Conservation (phyloP, 257 asterid genomes). For the Nicotiana tabacum region DNA sequence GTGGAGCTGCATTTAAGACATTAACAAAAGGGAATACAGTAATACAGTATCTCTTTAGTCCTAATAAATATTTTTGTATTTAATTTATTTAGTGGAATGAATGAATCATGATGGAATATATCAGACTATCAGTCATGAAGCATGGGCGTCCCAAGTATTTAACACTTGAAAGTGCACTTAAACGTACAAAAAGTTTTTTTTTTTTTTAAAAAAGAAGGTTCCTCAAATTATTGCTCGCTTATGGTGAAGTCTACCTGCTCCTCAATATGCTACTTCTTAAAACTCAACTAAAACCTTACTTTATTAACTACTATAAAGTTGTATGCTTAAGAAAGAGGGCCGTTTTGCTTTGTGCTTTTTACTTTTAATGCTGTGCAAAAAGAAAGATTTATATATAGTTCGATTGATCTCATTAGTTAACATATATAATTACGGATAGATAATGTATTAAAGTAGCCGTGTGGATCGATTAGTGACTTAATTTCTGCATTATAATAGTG, state of each 20-base stretch:
- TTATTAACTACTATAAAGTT: not conserved
- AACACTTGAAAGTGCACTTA: not conserved
- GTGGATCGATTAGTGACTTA: not conserved
- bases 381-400: not conserved
- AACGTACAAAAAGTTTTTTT: not conserved
- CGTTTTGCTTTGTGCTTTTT: not conserved
- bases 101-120: not conserved
- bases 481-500: not conserved
- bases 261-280: not conserved
- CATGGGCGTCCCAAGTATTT: not conserved
- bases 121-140: not conserved
- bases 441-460: not conserved
- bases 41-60: not conserved
- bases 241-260: not conserved
- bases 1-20: not conserved
- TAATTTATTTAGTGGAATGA: not conserved
- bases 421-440: not conserved
- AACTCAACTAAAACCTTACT: not conserved
- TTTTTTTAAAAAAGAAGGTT: not conserved
- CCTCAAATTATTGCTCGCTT: no score
- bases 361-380: not conserved
- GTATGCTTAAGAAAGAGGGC: not conserved
- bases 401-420: not conserved
- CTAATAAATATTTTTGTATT: not conserved
- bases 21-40: not conserved